Base-by-base conservation (phyloP, 495 filamentous ascomycete species). In the Aspergillus olivimuriae region DNA sequence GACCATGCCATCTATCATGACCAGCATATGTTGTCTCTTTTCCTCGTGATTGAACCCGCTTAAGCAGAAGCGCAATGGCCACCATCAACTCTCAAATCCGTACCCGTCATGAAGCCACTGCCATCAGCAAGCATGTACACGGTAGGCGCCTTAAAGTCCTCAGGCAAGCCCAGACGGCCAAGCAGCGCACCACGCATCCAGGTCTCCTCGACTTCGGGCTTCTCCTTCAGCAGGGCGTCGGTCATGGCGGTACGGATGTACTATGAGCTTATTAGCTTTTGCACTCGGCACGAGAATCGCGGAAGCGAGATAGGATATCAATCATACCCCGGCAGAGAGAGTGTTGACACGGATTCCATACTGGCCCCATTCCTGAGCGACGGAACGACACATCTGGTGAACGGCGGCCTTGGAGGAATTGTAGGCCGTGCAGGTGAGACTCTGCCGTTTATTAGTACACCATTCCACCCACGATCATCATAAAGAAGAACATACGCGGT, bases 371-470 rank as follows among this genome's bases (percentile, higher is more conserved):
- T 84, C 81, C 60, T 79, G 80, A 1, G 81, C 81, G 24, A 85
- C 62, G 23, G 77, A 83, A n/a, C 80, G 71, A 2, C 71, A 70
- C 23, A 84, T 53, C 51, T 84, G 80, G 31, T 81, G 69, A 2
- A 86, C 76, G 2, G 80, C 80, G 0, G 82, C 80, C 47, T 85
- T 85, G 16, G 72, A 77, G 12, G 75, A 74, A 62, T 86, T 87
- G 68, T 85, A 85, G 2, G 79, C 78, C 0, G 78, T 70, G n/a
- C 71, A 75, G 11, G 76, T 66, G 12, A 85, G 57, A 1, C 80
- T 81, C 61, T 80, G 70, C 33, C 15, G 11, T 30, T 9, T 18
- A 38, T 50, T 17, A 49, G 5, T 15, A 12, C n/a, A n/a, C n/a
- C n/a, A n/a, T n/a, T n/a, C n/a, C n/a, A n/a, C n/a, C n/a, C n/a